A percentile compares a stretch with the other conserved stretches of the same genome.
Conservation (phyloP, 495 filamentous ascomycete genomes). For the Penicillium alfredii region DNA sequence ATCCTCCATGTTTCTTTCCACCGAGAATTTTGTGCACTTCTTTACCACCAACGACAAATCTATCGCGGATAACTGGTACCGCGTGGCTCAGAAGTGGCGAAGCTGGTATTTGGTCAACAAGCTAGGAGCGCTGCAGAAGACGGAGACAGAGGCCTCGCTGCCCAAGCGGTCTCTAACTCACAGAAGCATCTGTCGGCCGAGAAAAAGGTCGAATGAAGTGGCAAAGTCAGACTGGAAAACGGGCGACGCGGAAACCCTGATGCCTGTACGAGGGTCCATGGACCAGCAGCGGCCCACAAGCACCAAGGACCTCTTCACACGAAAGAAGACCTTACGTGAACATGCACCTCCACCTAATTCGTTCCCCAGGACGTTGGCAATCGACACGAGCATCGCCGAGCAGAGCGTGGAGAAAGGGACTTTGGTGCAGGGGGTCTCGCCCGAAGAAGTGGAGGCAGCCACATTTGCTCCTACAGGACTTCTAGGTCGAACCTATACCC, state of each 20-base stretch:
- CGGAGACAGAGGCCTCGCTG: constrained; percentile 17
- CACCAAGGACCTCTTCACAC: constrained; percentile 25
- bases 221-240: constrained; percentile 5
- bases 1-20: constrained; percentile 72
- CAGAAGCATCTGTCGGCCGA: constrained; percentile 34
- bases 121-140: constrained; percentile 47
- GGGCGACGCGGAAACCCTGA: constrained; percentile 35
- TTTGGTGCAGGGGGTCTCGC: constrained; percentile 9
- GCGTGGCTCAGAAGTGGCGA: constrained; percentile 69
- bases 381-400: constrained; percentile 23
- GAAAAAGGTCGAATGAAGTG: constrained; percentile 1
- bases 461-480: constrained; percentile 54
- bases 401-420: constrained; percentile 11
- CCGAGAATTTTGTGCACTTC: constrained; percentile 84
- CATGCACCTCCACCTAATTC: constrained; percentile 42
- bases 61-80: constrained; percentile 61
- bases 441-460: constrained; percentile 30
- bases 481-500: constrained; percentile 56
- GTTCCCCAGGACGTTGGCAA: constrained; percentile 30
- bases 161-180: constrained; percentile 16
- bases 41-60: constrained; percentile 71
- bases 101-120: constrained; percentile 78
- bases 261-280: constrained; percentile 33
- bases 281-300: constrained; percentile 15
- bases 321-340: constrained; percentile 34